Base-by-base conservation (phyloP, 2,329 filamentous ascomycete genomes). In the Salinomyces thailandicus region DNA sequence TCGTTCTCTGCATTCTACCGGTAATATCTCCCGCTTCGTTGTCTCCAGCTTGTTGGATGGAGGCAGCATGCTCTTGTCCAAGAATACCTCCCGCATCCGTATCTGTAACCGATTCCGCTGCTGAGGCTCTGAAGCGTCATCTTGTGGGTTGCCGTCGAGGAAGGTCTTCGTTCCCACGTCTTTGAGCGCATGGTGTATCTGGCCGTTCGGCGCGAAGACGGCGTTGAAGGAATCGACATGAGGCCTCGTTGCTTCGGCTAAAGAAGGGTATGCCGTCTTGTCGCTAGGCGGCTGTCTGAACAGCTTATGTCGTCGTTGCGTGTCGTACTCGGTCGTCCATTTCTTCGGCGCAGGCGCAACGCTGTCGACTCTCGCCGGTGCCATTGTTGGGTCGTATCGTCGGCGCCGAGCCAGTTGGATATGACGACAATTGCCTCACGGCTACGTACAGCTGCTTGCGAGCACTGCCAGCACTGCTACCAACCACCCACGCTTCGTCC, bases 211-310 rank as follows among this genome's bases (percentile, higher is more conserved):
- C 19, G 78, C 75, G 57, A 95, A 93, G 32, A 96, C 71, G 35
- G 79, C 79, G 67, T 98, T 94, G 75, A 95, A 98, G 5, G 91
- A 91, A 54, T 95, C 80, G 51, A 96, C 81, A 62, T 98, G 91
- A 33, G 91, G 91, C 47, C 83, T 73, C 41, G 96, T 79, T n/a
- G 89, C 84, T 43, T 75, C 74, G 52, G 87, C 81, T 32, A 98
- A 75, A 15, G 82, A 74, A 11, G 91, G 91, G 56, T 93, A 96
- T 41, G 89, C 85, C 7, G 82, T 82, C 50, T 77, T 81, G 58
- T 96, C 87, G 54, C 75, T 81, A 0, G 91, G 89, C 13, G 91
- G 89, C 49, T 93, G 79, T 53, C 76, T 73, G 61, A 98, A 98
- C 15, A 98, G 81, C 35, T 83, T 73, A 55, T 98, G 85, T 53